Evolutionary conservation across 2,329 filamentous ascomycete genomes (phyloP).

Genomic region (Eutypa lata): DNA sequence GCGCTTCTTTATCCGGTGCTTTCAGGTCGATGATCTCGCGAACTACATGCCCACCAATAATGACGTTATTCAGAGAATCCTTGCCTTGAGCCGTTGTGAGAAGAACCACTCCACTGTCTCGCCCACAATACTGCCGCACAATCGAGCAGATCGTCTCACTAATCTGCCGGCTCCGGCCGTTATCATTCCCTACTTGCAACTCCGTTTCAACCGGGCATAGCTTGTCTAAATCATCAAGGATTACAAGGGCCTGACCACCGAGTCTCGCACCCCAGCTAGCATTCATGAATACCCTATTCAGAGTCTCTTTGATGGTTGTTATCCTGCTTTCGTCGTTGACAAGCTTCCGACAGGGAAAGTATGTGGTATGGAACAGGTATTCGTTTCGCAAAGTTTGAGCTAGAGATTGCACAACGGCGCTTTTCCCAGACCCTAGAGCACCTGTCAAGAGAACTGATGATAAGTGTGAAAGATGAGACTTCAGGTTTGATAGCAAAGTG

Average conservation of each 20-base stretch:
- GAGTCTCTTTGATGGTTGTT: constrained; percentile 84
- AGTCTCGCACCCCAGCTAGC: constrained; percentile 89
- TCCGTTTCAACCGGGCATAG: constrained; percentile 93
- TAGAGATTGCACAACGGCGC: constrained; percentile 71
- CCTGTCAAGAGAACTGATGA: constrained; percentile 90
- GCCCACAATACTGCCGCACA: constrained; percentile 78
- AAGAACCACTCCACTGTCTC: constrained; percentile 77
- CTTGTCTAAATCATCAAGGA: constrained; percentile 90
- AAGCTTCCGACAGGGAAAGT: constrained; percentile 82
- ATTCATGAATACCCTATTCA: constrained; percentile 79
- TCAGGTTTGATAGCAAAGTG: constrained; percentile 65
- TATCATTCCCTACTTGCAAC: constrained; percentile 88
- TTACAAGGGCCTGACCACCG: constrained; percentile 77
- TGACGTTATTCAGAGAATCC: constrained; percentile 84
- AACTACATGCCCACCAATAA: constrained; percentile 88
- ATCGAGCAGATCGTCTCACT: constrained; percentile 85
- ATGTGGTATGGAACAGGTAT: constrained; percentile 75
- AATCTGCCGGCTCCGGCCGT: constrained; percentile 85
- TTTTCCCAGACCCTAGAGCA: constrained; percentile 87
- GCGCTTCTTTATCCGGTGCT: constrained; percentile 87
- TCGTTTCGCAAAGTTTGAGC: constrained; percentile 70
- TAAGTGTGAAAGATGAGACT: constrained; percentile 74
- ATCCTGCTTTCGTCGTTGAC: constrained; percentile 89
- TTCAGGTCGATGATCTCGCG: constrained; percentile 87
- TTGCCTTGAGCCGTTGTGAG: constrained; percentile 91